These are phyloP conservation scores for Marasmius oreades DNA, from an alignment of 1,284 basidiomycete genomes.

Conservation along the genomic window DNA sequence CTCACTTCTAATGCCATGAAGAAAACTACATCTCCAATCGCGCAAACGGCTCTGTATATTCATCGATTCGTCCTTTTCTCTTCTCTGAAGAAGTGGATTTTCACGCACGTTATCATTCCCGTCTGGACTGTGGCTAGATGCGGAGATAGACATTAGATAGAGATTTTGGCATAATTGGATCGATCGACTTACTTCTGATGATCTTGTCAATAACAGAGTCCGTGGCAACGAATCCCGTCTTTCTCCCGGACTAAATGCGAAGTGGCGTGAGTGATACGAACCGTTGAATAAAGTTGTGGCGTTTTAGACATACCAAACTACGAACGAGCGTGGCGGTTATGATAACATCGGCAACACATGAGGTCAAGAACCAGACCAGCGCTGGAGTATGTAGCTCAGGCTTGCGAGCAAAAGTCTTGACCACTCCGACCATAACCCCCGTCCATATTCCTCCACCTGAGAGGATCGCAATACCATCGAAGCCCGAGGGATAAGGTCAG, in stretches of 20 bases:
- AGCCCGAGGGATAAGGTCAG: background rate
- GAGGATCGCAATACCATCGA: background rate
- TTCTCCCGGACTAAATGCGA: conserved; percentile 32
- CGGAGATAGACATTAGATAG: background rate
- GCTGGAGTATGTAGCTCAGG: conserved; percentile 40
- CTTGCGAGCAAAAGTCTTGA: conserved; percentile 37
- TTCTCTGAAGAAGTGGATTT: conserved; percentile 1
- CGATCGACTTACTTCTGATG: conserved; percentile 34
- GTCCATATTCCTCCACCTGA: conserved; percentile 46
- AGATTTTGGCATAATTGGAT: background rate
- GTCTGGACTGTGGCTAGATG: conserved; percentile 44
- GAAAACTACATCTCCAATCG: conserved; percentile 41
- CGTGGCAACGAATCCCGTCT: conserved; percentile 40
- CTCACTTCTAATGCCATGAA: conserved; percentile 39
- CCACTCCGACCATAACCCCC: conserved; percentile 26
- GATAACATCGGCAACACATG: conserved; percentile 41
- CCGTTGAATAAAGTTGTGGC: background rate
- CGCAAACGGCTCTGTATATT: conserved; percentile 31
- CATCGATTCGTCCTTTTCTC: background rate
- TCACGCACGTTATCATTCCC: conserved; percentile 38
- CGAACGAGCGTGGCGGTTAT: conserved; percentile 43
- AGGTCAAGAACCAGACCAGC: conserved; percentile 44
- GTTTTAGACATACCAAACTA: conserved; percentile 33
- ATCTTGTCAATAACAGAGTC: conserved; percentile 44
- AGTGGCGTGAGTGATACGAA: conserved; percentile 1